A percentile compares a stretch with the other conserved stretches of the same genome.
Evolutionary conservation across 192 early-diverging fungal genomes (phyloP).

Genomic region (Podila verticillata): DNA sequence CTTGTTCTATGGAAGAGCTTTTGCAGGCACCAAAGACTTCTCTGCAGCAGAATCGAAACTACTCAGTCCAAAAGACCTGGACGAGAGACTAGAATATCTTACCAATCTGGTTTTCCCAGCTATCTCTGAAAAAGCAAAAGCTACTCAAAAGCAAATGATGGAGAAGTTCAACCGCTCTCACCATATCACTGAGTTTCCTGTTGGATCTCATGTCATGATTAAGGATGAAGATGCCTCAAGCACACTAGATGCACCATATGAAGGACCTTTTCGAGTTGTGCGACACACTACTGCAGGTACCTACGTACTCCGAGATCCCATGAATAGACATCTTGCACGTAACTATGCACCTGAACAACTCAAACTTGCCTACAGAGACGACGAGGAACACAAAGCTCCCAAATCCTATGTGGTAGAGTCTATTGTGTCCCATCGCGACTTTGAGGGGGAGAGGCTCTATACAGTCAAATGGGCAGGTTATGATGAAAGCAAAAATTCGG

Average conservation of each 20-base stretch:
- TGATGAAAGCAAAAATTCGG: neutral
- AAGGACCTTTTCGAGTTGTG: slow-evolving; percentile 4
- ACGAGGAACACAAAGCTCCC: neutral
- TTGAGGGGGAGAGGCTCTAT: neutral
- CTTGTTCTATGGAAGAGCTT: slow-evolving; percentile 25
- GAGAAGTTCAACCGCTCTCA: neutral
- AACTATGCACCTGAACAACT: slow-evolving; percentile 3
- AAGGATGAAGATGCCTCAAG: neutral
- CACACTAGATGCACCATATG: neutral
- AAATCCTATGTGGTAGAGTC: neutral
- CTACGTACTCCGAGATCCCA: neutral
- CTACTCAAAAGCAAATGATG: slow-evolving; percentile 4
- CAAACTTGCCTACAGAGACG: neutral
- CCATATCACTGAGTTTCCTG: neutral
- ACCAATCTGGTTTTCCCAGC: slow-evolving; percentile 11
- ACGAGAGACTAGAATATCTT: neutral
- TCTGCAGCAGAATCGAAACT: neutral
- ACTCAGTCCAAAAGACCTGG: neutral
- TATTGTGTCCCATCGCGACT: neutral
- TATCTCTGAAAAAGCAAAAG: slow-evolving; percentile 5
- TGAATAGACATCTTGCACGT: neutral
- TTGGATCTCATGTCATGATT: slow-evolving; percentile 1
- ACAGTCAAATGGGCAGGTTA: neutral
- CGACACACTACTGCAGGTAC: neutral
- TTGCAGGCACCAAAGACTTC: neutral